Evolutionary conservation across 441 rosid genomes (phyloP).

Genomic region (Raphanus hybrid): DNA sequence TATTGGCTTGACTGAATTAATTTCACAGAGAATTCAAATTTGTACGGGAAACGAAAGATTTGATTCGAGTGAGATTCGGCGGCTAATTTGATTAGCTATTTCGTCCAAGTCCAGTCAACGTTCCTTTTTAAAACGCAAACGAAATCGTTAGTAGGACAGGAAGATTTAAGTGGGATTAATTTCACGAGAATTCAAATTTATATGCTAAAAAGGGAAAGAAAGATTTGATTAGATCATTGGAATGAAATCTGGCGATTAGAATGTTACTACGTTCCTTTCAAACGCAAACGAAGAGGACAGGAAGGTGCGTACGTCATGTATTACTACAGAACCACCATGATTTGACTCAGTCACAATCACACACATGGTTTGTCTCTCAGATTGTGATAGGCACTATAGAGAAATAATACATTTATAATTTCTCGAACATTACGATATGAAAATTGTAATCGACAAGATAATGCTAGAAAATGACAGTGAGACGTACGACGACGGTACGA

Average conservation of each 20-base stretch:
- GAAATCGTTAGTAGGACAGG: too few species aligned
- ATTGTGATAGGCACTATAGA: slow-evolving; percentile 27
- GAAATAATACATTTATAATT: not conserved
- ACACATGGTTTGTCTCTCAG: not conserved
- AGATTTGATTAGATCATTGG: not conserved
- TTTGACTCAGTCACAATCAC: slow-evolving; percentile 11
- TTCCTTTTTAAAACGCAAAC: too few species aligned
- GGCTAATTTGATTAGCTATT: too few species aligned
- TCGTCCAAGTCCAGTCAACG: too few species aligned
- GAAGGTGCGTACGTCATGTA: not conserved
- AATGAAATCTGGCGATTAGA: not conserved
- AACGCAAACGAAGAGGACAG: not conserved
- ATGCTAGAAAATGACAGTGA: slow-evolving; percentile 15
- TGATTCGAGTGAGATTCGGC: too few species aligned
- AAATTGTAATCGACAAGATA: not conserved
- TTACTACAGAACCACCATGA: not conserved
- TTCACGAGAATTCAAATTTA: not conserved
- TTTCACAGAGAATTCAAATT: not conserved
- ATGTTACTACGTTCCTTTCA: not conserved
- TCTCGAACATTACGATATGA: not conserved
- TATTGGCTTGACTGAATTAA: not conserved
- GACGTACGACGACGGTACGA: not conserved
- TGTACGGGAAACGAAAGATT: not conserved
- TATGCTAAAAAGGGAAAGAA: not conserved
- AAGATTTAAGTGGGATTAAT: too few species aligned